phyloP scores from a whole-genome alignment of 2,329 filamentous ascomycete species.

The Thermoascus crustaceus region DNA sequence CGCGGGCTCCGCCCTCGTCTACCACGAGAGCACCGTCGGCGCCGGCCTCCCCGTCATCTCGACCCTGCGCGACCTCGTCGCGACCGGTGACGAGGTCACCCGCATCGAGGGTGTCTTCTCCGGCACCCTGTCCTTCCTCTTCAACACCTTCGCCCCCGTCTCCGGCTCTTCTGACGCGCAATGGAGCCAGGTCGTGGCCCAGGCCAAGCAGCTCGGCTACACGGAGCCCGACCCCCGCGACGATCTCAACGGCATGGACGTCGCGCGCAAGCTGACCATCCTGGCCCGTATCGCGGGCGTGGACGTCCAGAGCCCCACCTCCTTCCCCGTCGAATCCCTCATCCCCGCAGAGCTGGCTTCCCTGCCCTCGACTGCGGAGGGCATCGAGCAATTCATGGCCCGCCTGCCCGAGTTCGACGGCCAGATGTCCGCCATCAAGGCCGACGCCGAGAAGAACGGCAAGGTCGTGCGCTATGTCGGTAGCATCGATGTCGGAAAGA shows the following conservation, averaged over 20 bases:
- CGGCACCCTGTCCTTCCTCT: conserved; percentile 95
- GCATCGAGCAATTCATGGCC: conserved; percentile 75
- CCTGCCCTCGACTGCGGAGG: conserved; percentile 46
- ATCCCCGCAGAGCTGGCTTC: conserved; percentile 82
- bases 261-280: conserved; percentile 94
- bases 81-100: conserved; percentile 83
- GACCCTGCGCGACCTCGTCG: conserved; percentile 86
- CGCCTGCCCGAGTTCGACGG: conserved; percentile 72
- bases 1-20: conserved; percentile 61
- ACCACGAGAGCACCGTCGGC: conserved; percentile 91
- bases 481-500: conserved; percentile 75
- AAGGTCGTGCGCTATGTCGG: conserved; percentile 94
- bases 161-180: conserved; percentile 53
- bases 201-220: conserved; percentile 88
- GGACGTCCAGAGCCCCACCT: conserved; percentile 70
- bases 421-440: conserved; percentile 84
- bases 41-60: conserved; percentile 90
- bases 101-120: conserved; percentile 97
- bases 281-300: conserved; percentile 79
- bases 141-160: conserved; percentile 90
- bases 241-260: conserved; percentile 78
- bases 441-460: conserved; percentile 72
- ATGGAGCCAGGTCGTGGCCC: conserved; percentile 86
- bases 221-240: conserved; percentile 82
- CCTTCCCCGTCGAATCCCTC: conserved; percentile 88